Conservation (phyloP, 441 rosid genomes). For the Rhodomyrtus psidioides region DNA sequence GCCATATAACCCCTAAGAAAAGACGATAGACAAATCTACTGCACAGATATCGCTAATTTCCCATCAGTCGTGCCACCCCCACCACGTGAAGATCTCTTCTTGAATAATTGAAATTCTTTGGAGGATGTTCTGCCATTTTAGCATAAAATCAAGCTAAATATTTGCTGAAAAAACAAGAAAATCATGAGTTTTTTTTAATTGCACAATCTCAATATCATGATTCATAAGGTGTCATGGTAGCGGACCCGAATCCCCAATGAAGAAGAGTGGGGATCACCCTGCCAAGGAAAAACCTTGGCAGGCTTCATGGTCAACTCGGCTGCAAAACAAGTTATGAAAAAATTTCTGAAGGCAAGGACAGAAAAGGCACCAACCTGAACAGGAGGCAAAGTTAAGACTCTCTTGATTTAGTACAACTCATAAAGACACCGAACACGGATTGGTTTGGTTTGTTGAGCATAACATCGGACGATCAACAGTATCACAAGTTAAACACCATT, state of each 20-base stretch:
- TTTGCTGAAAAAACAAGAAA: background rate
- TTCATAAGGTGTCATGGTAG: background rate
- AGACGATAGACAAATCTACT: background rate
- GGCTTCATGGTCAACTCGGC: background rate
- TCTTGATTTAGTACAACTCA: background rate
- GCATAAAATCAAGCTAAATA: background rate
- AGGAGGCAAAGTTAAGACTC: background rate
- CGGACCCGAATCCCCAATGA: too few relatives aligned
- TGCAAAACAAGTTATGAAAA: background rate
- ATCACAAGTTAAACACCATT: background rate
- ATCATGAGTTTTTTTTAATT: too few relatives aligned
- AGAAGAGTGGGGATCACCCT: too few relatives aligned
- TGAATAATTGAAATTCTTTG: background rate
- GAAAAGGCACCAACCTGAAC: background rate
- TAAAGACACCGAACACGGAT: background rate
- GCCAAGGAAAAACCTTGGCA: too few relatives aligned
- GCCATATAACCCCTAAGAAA: background rate
- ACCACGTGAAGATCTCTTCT: background rate
- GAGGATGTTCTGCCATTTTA: background rate
- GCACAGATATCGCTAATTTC: background rate
- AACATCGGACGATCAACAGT: background rate
- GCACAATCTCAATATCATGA: background rate
- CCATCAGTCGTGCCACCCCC: too few relatives aligned
- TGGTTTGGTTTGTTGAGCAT: background rate
- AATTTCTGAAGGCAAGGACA: background rate